Conservation (phyloP, 2,329 filamentous ascomycete species). For the Pseudogymnoascus sp. region DNA sequence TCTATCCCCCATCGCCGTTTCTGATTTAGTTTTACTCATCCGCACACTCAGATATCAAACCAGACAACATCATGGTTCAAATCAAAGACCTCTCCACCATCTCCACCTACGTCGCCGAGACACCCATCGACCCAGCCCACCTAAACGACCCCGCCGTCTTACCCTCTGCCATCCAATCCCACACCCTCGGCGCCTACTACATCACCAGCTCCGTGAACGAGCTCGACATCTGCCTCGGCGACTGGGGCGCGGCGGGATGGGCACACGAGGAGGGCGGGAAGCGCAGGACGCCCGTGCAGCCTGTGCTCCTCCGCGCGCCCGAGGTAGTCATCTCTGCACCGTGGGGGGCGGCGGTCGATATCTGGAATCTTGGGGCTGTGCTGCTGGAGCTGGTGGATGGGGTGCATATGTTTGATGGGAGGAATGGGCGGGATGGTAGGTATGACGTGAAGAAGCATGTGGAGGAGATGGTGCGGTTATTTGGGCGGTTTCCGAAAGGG, state of each 20-base stretch:
- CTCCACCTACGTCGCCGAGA: conserved; percentile 12
- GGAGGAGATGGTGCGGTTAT: conserved; percentile 18
- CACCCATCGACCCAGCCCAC: not conserved
- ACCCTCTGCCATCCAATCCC: conserved; percentile 6
- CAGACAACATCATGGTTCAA: conserved; percentile 22
- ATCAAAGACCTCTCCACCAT: conserved; percentile 20
- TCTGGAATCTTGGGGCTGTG: conserved; percentile 23
- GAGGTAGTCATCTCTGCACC: conserved; percentile 22
- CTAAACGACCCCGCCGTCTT: not conserved
- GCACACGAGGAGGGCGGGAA: conserved; percentile 18
- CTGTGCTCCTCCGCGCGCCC: conserved; percentile 23
- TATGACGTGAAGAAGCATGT: conserved; percentile 17
- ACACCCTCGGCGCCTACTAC: conserved; percentile 1
- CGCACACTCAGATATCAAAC: conserved; percentile 21
- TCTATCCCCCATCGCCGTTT: not conserved
- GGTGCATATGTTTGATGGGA: conserved; percentile 19
- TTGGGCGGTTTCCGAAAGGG: conserved; percentile 18
- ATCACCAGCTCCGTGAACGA: not conserved
- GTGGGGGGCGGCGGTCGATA: conserved; percentile 20
- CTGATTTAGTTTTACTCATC: not conserved
- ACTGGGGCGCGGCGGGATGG: conserved; percentile 23
- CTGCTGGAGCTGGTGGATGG: conserved; percentile 17
- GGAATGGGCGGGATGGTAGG: conserved; percentile 10
- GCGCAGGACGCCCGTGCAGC: conserved; percentile 20
- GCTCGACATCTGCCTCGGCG: conserved; percentile 21